Conservation (phyloP, 2,329 filamentous ascomycete genomes). For the Pezicula carpinea region DNA sequence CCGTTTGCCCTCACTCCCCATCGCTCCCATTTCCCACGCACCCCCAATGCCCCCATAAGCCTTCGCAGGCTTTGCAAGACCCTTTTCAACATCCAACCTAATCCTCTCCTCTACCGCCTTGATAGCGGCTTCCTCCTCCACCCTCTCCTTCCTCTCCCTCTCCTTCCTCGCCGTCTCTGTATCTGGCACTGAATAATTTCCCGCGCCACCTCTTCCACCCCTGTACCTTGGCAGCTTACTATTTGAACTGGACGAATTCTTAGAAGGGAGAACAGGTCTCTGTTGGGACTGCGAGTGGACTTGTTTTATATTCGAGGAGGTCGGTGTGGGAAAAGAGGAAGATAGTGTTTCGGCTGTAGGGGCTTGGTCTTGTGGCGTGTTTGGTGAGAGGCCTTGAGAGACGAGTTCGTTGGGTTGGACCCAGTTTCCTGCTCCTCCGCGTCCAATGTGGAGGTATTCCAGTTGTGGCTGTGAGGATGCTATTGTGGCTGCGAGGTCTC, state of each 20-base stretch:
- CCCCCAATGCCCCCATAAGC: slow-evolving; percentile 30
- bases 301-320: neutral
- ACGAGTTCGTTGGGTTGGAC: slow-evolving; percentile 23
- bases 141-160: slow-evolving; percentile 18
- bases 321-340: slow-evolving; percentile 3
- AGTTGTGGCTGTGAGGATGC: slow-evolving; percentile 24
- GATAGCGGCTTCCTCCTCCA: slow-evolving; percentile 28
- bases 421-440: slow-evolving; percentile 61
- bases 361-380: slow-evolving; percentile 4
- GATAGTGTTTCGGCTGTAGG: slow-evolving; percentile 1
- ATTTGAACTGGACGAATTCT: neutral
- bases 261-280: neutral
- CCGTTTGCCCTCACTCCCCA: neutral
- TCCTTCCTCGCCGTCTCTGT: slow-evolving; percentile 15
- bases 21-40: slow-evolving; percentile 8
- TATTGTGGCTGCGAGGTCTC: slow-evolving; percentile 12
- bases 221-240: slow-evolving; percentile 10
- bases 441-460: slow-evolving; percentile 40
- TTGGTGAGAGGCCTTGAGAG: slow-evolving; percentile 11
- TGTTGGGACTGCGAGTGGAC: neutral
- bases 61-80: slow-evolving; percentile 41
- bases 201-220: slow-evolving; percentile 51
- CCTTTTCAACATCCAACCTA: slow-evolving; percentile 42
- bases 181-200: slow-evolving; percentile 41
- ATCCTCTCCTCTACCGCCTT: slow-evolving; percentile 39